Conservation (phyloP, 2,329 filamentous ascomycete species). For the Basipetospora chlamydospora region DNA sequence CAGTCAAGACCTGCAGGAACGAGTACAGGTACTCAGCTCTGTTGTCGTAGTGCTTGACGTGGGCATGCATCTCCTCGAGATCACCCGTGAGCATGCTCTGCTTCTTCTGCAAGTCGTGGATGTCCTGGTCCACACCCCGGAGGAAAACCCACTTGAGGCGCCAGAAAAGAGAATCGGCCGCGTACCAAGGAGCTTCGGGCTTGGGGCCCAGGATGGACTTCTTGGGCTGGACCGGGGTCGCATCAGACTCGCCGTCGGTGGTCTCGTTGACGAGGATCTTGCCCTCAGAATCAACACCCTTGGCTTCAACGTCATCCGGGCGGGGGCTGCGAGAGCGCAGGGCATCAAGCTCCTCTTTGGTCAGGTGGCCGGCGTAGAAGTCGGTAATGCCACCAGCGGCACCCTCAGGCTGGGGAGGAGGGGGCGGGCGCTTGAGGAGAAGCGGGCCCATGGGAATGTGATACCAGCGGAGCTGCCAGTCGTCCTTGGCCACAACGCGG, state of each 20-base stretch:
- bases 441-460: slow-evolving; percentile 34
- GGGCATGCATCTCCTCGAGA: slow-evolving; percentile 30
- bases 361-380: slow-evolving; percentile 36
- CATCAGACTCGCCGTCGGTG: slow-evolving; percentile 23
- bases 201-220: slow-evolving; percentile 23
- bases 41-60: slow-evolving; percentile 51
- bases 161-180: slow-evolving; percentile 22
- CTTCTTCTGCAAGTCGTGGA: slow-evolving; percentile 59
- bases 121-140: slow-evolving; percentile 70
- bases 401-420: slow-evolving; percentile 15
- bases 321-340: slow-evolving; percentile 12
- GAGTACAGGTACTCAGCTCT: slow-evolving; percentile 56
- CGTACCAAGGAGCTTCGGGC: slow-evolving; percentile 25
- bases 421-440: slow-evolving; percentile 17
- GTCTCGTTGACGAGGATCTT: slow-evolving; percentile 10
- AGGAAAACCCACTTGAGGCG: slow-evolving; percentile 35
- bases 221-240: slow-evolving; percentile 11
- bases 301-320: slow-evolving; percentile 14
- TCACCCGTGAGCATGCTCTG: slow-evolving; percentile 27
- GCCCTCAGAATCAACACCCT: slow-evolving; percentile 13
- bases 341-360: slow-evolving; percentile 28
- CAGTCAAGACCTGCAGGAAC: slow-evolving; percentile 51
- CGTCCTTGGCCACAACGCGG: slow-evolving; percentile 36
- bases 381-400: slow-evolving; percentile 23
- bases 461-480: slow-evolving; percentile 39